Conservation (phyloP, 768 basidiomycete species). For the Lentinus tigrinus region DNA sequence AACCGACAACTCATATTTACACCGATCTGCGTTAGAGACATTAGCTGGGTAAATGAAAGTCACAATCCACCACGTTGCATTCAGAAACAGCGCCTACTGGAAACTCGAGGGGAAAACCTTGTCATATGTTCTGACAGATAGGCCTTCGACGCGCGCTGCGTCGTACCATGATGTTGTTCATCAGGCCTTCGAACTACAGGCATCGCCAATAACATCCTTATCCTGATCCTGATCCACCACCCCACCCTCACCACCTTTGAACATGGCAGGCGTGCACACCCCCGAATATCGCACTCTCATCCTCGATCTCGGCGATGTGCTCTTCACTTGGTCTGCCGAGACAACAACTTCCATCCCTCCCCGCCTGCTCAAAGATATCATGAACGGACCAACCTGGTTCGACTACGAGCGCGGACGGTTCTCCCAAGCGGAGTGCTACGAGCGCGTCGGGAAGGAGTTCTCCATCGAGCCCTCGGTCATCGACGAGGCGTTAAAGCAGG, state of each 20-base stretch:
- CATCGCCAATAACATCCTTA: too few relatives aligned
- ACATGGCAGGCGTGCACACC: background rate
- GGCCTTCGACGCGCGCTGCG: too few relatives aligned
- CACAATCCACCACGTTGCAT: too few relatives aligned
- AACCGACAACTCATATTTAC: too few relatives aligned
- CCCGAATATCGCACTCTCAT: conserved; percentile 34
- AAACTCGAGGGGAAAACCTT: too few relatives aligned
- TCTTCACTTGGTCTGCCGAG: conserved; percentile 52
- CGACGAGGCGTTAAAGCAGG: conserved; percentile 43
- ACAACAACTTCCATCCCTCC: conserved; percentile 45
- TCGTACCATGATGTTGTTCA: too few relatives aligned
- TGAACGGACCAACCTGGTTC: conserved; percentile 48
- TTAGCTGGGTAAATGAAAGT: too few relatives aligned
- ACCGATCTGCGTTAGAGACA: too few relatives aligned
- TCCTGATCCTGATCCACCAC: too few relatives aligned
- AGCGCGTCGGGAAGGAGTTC: conserved; percentile 40
- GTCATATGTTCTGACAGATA: too few relatives aligned
- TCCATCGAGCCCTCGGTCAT: conserved; percentile 37
- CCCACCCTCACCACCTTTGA: background rate
- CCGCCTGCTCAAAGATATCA: conserved; percentile 39
- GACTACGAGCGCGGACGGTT: conserved; percentile 53
- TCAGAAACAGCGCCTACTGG: too few relatives aligned
- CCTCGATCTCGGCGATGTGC: conserved; percentile 56
- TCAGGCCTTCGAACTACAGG: too few relatives aligned
- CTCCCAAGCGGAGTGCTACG: conserved; percentile 44